phyloP scores from a whole-genome alignment of 1,284 basidiomycete species.

The Cutaneotrichosporon dermatis region DNA sequence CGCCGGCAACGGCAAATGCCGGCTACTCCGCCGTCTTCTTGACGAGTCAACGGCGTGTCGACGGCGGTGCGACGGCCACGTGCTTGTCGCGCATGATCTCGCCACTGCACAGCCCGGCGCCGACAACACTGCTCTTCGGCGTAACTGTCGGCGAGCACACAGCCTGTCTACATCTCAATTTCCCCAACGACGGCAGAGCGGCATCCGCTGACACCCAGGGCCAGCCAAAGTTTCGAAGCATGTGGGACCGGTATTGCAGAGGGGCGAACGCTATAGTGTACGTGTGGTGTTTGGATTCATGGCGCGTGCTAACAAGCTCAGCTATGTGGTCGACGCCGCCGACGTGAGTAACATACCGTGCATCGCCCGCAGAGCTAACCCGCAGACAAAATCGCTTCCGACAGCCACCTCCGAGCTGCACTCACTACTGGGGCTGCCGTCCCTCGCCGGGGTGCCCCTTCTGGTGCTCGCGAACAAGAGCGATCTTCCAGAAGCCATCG shows the following conservation, averaged over 20 bases:
- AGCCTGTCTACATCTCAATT: too few species aligned
- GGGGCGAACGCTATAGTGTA: slow-evolving; percentile 92
- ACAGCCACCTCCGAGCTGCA: slow-evolving; percentile 86
- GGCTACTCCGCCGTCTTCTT: too few species aligned
- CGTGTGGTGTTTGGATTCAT: slow-evolving; percentile 40
- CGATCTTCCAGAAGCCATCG: slow-evolving; percentile 72
- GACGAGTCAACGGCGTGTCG: too few species aligned
- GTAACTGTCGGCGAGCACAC: too few species aligned
- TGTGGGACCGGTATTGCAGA: slow-evolving; percentile 87
- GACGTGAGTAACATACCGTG: slow-evolving; percentile 58
- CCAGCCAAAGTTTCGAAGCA: slow-evolving; percentile 82
- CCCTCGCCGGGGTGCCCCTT: slow-evolving; percentile 73
- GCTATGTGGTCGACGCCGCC: slow-evolving; percentile 85
- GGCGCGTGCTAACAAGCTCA: slow-evolving; percentile 38
- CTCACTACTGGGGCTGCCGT: slow-evolving; percentile 70
- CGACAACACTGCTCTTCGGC: too few species aligned
- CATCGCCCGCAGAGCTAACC: neutral
- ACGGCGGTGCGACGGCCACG: too few species aligned
- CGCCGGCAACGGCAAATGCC: too few species aligned
- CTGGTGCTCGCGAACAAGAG: slow-evolving; percentile 96
- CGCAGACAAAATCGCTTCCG: slow-evolving; percentile 71
- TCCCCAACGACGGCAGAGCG: too few species aligned
- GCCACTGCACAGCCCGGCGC: too few species aligned
- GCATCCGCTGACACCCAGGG: slow-evolving; percentile 49
- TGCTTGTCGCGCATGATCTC: too few species aligned